phyloP scores from a whole-genome alignment of 2,329 filamentous ascomycete genomes.

The Alternaria sp. region DNA sequence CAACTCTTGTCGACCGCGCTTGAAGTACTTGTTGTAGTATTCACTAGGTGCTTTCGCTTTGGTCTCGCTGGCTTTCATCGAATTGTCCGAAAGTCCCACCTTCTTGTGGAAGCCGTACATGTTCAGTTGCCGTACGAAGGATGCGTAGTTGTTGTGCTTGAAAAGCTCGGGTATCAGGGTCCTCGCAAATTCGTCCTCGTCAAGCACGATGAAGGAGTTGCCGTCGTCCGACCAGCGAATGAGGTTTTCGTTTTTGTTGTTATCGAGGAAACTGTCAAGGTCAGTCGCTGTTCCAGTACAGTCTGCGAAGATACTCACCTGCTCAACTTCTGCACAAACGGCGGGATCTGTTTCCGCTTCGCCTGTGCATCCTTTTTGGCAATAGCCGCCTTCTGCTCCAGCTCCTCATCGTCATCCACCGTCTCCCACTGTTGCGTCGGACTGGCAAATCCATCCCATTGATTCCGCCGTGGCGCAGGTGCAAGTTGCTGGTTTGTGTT shows the following conservation, averaged over 20 bases:
- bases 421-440: slow-evolving; percentile 60
- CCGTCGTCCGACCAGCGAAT: slow-evolving; percentile 98
- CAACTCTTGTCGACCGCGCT: slow-evolving; percentile 87
- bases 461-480: slow-evolving; percentile 41
- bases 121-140: slow-evolving; percentile 73
- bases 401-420: slow-evolving; percentile 71
- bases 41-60: slow-evolving; percentile 98
- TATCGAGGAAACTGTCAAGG: slow-evolving; percentile 81
- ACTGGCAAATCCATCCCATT: slow-evolving; percentile 50
- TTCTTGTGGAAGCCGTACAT: slow-evolving; percentile 65
- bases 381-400: slow-evolving; percentile 79
- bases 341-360: slow-evolving; percentile 94
- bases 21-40: slow-evolving; percentile 97
- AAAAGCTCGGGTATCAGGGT: slow-evolving; percentile 77
- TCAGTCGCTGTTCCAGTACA: slow-evolving; percentile 10
- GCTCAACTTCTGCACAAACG: slow-evolving; percentile 97
- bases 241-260: slow-evolving; percentile 88
- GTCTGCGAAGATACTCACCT: slow-evolving; percentile 67
- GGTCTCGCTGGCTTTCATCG: slow-evolving; percentile 94
- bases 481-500: slow-evolving; percentile 56
- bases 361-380: slow-evolving; percentile 87
- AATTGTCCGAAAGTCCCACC: slow-evolving; percentile 86
- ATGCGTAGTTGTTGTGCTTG: slow-evolving; percentile 81
- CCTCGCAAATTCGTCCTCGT: slow-evolving; percentile 88
- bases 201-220: slow-evolving; percentile 93